Evolutionary conservation across 257 asterid genomes (phyloP).

Genomic region (Forsythia viridissima): DNA sequence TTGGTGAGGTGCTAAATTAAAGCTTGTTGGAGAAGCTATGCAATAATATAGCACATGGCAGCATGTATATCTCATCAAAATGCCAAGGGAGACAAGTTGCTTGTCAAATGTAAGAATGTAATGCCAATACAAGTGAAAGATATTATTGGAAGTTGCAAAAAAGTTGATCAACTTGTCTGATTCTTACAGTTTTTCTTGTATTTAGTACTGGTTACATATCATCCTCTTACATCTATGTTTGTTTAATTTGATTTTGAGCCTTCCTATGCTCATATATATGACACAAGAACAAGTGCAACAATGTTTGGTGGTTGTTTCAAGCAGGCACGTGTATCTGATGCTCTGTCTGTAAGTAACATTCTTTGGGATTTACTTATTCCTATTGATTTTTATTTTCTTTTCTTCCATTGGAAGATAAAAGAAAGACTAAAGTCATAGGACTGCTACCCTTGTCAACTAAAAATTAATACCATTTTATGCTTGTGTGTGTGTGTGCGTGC

Average conservation of each 20-base stretch:
- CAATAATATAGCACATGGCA: neutral
- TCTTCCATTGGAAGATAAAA: neutral
- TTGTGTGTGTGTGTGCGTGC: neutral
- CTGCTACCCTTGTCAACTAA: too few relatives aligned
- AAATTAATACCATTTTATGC: neutral
- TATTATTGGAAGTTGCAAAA: neutral
- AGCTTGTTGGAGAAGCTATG: neutral
- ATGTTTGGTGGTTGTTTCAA: constrained; percentile 55
- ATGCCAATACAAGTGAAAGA: neutral
- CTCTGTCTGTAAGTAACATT: constrained; percentile 42
- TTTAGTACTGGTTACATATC: constrained; percentile 14
- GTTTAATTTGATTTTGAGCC: neutral
- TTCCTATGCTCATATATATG: neutral
- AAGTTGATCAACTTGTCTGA: constrained; percentile 16
- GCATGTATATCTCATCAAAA: neutral
- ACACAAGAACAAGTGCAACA: neutral
- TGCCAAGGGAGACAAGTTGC: neutral
- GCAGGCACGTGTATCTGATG: constrained; percentile 27
- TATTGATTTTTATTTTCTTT: neutral
- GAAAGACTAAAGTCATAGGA: neutral
- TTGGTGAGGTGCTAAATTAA: neutral
- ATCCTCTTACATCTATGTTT: neutral
- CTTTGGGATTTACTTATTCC: neutral
- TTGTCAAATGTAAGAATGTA: neutral
- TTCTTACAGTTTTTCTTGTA: constrained; percentile 14